Base-by-base conservation (phyloP, 2,329 filamentous ascomycete genomes). In the Meredithiella fracta region DNA sequence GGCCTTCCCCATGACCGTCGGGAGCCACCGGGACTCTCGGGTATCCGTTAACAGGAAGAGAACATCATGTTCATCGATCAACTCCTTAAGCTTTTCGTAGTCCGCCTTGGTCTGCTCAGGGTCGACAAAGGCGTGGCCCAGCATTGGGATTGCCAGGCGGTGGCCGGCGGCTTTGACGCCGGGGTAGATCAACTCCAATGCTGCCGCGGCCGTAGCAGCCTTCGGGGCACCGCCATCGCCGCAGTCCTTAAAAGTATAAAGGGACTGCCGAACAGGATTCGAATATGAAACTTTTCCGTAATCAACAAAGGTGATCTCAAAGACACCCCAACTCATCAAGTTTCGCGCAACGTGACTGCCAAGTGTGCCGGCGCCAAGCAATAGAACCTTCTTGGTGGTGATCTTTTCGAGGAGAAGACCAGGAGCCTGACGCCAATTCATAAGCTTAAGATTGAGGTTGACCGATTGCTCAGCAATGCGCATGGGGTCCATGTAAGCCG, bases 41-140 rank as follows among this genome's bases (percentile, higher is more conserved):
- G 89, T 94, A 64, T 97, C 91, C 88, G 97, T 95, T 3, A 98
- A 77, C n/a, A 98, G 73, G 66, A 98, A 98, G 25, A 98, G 82
- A 17, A 79, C 90, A 65, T 98, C 92, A 64, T 98, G 92, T 25
- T 83, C 79, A 51, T 88, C 77, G 55, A 98, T 83, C 14, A 98
- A 72, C 51, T 74, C 68, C 63, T 85, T 77, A 3, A 98, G 72
- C 60, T 78, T 80, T 57, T 87, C 80, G 63, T 86, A 95, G 53
- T 97, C 86, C 4, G 69, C 71, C 61, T 80, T 82, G 1, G 83
- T 82, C 65, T 79, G 83, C 1, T 71, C 69, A 15, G 49, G 42
- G 64, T 84, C 79, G 61, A 96, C 84, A 2, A 72, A 77, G 0
- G 90, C 86, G 66, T 98, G 92, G 1, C 91, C 92, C 2, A 91